Evolutionary conservation across 2,329 filamentous ascomycete species (phyloP).

Genomic region (Chrysosporium keratinophilum): DNA sequence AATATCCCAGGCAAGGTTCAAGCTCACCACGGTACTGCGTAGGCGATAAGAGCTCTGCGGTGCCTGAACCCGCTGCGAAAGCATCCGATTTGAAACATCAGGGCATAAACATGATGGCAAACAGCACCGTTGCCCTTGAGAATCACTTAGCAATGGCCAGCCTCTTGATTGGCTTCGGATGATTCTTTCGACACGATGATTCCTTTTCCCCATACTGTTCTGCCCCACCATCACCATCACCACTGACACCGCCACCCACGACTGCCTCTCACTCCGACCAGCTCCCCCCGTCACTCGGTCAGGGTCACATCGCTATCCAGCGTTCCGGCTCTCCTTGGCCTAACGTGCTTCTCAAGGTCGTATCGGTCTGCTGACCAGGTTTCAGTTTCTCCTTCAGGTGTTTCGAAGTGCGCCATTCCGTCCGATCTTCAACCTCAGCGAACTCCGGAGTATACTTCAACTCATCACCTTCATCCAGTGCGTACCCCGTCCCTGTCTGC

Average conservation of each 20-base stretch:
- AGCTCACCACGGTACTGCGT: background rate
- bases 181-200: too few species aligned
- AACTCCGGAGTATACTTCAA: background rate
- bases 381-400: background rate
- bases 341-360: conserved; percentile 13
- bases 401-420: background rate
- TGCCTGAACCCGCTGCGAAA: too few species aligned
- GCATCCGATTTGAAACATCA: too few species aligned
- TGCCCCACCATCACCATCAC: conserved; percentile 2
- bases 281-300: conserved; percentile 9
- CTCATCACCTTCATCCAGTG: background rate
- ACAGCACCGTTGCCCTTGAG: too few species aligned
- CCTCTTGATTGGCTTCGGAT: too few species aligned
- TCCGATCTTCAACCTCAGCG: background rate
- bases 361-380: conserved; percentile 13
- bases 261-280: background rate
- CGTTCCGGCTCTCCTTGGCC: conserved; percentile 9
- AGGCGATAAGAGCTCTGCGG: too few species aligned
- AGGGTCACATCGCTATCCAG: conserved; percentile 18
- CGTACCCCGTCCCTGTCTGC: background rate
- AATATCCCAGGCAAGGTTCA: conserved; percentile 4
- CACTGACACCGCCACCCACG: too few species aligned
- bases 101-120: too few species aligned
- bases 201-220: too few species aligned
- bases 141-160: too few species aligned